Base-by-base conservation (phyloP, 2,329 filamentous ascomycete species). In the Cercospora citrullina region DNA sequence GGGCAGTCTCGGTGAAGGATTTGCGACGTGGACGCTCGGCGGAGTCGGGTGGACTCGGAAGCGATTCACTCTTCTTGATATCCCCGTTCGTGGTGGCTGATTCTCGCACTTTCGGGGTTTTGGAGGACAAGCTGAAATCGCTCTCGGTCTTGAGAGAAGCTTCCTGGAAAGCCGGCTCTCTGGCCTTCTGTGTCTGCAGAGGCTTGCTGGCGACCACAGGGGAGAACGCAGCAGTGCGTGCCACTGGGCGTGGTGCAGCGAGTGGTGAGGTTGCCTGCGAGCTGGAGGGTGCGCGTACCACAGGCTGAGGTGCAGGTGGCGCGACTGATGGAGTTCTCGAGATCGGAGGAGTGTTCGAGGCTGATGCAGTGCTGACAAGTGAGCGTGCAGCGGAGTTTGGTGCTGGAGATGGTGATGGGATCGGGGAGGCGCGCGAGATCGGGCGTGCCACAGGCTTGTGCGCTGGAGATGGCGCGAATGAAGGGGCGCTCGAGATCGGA, bases 21-120 rank as follows among this genome's bases (percentile, higher is more conserved):
- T 31, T 64, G 28, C 12, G 33, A 23, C 62, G 53, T 14, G 23
- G 10, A 21, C 31, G 51, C 62, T 64, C 62, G n/a, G 36, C 3
- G 16, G 51, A 48, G 36, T 28, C 18, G 33, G 62, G 51, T 16
- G 62, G 62, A 36, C 62, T 59, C 21, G 61, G 61, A 4, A 55
- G 48, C 31, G 42, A 53, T 8, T 55, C 61, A 3, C 28, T 26
- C 23, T 63, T 63, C 30, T 51, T 53, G 12, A n/a, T 9, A 26
- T 21, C 14, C 26, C 48, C 23, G 14, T 53, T 53, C 48, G 23
- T 28, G 14, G 21, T 53, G 48, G 6, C 48, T 30, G 48, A 26
- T 14, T 26, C 18, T 51, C 45, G 26, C 16, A 23, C 45, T 23
- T 23, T 51, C 9, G 36, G 16, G 16, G 16, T n/a, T 16, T 51